A percentile compares a stretch with the other conserved stretches of the same genome.
Conservation (phyloP, 176 grass and related monocot species). For the Tillandsia fasciculata region DNA sequence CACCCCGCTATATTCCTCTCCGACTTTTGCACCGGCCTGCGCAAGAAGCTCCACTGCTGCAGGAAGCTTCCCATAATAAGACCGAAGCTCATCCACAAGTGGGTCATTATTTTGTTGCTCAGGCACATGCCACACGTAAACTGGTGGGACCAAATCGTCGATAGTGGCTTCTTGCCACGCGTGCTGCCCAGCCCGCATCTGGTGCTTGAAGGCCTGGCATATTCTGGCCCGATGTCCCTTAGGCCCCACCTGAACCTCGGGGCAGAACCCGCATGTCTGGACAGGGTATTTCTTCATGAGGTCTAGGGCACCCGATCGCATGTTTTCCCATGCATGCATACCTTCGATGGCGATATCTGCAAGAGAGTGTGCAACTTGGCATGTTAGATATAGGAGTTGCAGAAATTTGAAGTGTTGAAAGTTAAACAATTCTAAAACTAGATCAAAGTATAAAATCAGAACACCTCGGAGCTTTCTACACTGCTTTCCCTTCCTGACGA, state of each 20-base stretch:
- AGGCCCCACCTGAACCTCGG: slow-evolving; percentile 21
- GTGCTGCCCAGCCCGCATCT: slow-evolving; percentile 22
- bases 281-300: slow-evolving; percentile 19
- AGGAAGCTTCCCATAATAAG: slow-evolving; percentile 18
- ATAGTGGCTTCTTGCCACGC: slow-evolving; percentile 24
- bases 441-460: too few species aligned
- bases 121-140: slow-evolving; percentile 18
- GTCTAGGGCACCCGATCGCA: slow-evolving; percentile 8
- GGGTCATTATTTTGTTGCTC: not conserved
- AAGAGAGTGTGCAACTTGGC: not conserved
- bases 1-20: not conserved
- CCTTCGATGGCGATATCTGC: slow-evolving; percentile 14
- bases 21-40: slow-evolving; percentile 13
- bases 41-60: slow-evolving; percentile 14
- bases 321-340: slow-evolving; percentile 20
- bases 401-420: not conserved
- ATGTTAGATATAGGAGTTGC: not conserved
- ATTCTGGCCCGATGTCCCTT: slow-evolving; percentile 24
- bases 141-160: slow-evolving; percentile 8
- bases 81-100: slow-evolving; percentile 12
- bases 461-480: too few species aligned
- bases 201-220: slow-evolving; percentile 26
- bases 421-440: too few species aligned
- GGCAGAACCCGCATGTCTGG: slow-evolving; percentile 26
- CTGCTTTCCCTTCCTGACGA: too few species aligned